Conservation (phyloP, 441 rosid genomes). For the Erodium moschatum region DNA sequence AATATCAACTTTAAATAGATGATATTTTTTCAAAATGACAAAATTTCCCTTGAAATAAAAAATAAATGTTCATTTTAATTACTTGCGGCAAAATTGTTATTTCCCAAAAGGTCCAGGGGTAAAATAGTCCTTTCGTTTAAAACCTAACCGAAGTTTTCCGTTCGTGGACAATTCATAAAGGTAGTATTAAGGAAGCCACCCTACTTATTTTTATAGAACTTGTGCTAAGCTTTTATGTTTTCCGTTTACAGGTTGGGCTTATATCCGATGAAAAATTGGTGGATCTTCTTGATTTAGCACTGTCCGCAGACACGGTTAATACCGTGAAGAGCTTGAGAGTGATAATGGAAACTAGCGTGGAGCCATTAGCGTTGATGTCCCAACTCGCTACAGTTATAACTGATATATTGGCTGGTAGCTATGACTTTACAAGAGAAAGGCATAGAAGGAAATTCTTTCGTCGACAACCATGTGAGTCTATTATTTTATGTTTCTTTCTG, state of each 20-base stretch:
- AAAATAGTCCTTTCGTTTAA: no score
- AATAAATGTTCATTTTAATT: no score
- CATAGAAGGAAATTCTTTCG: slow-evolving; percentile 70
- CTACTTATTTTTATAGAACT: not conserved
- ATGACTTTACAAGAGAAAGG: slow-evolving; percentile 70
- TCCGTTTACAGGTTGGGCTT: slow-evolving; percentile 67
- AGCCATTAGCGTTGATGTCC: slow-evolving; percentile 93
- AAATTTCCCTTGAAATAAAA: no score
- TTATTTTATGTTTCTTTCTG: slow-evolving; percentile 11
- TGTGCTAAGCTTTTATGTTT: not conserved
- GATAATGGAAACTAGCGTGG: slow-evolving; percentile 92
- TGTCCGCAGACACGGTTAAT: slow-evolving; percentile 96
- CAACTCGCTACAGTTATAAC: slow-evolving; percentile 97
- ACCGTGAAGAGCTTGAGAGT: slow-evolving; percentile 75
- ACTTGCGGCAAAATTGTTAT: no score
- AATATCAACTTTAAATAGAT: no score
- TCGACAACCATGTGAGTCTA: slow-evolving; percentile 65
- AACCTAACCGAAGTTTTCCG: no score
- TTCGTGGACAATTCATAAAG: no score
- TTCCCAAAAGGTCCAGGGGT: no score
- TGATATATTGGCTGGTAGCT: slow-evolving; percentile 87
- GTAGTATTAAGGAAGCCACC: no score
- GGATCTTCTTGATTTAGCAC: slow-evolving; percentile 96
- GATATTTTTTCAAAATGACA: no score
- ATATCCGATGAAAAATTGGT: slow-evolving; percentile 93